Base-by-base conservation (phyloP, 352 stramenopile species). In the Aphanomyces astaci region DNA sequence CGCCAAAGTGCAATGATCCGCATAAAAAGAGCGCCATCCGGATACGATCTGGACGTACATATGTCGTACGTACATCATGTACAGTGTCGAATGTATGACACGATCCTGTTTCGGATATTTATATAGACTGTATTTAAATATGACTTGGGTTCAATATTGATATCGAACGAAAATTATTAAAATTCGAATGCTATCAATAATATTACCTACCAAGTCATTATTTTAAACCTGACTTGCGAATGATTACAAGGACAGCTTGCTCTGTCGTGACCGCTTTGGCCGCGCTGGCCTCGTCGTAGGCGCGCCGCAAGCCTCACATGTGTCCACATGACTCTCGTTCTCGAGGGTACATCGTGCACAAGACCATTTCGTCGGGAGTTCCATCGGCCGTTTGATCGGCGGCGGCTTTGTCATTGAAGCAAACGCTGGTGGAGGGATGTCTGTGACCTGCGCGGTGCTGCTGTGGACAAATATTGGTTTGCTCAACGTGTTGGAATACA, bases 401-500 rank as follows among this genome's bases (percentile, higher is more conserved):
- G 4, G 7, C 25, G 27, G 30, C 15, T 19, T 9, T 59, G 45
- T 7, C 9, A n/a, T 19, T 59, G 30, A 36, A 15, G 51, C 51
- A 5, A 32, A 33, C 51, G 51, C 7, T 25, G 51, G 27, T 22
- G 51, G 51, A 22, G 4, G 19, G 22, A 33, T n/a, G 30, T 59
- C 51, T 1, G 24, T 33, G 25, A 94, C 90, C 54, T 94, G 82
- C 62, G 83, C 72, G 13, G 84, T 91, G 31, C 75, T 64, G 3
- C 82, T 88, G 75, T 94, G 83, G 25, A 94, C 83, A 56, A 89
- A 94, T 45, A 94, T 88, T 55, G 89, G 77, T 59, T 83, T 72
- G 27, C 84, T 78, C 31, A 83, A 75, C 40, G 81, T 77, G 31
- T 88, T 70, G 4, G 77, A 77, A 64, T 83, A 79, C 63, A 94